Base-by-base conservation (phyloP, 2,329 filamentous ascomycete genomes). In the Elsinoe necatrix region DNA sequence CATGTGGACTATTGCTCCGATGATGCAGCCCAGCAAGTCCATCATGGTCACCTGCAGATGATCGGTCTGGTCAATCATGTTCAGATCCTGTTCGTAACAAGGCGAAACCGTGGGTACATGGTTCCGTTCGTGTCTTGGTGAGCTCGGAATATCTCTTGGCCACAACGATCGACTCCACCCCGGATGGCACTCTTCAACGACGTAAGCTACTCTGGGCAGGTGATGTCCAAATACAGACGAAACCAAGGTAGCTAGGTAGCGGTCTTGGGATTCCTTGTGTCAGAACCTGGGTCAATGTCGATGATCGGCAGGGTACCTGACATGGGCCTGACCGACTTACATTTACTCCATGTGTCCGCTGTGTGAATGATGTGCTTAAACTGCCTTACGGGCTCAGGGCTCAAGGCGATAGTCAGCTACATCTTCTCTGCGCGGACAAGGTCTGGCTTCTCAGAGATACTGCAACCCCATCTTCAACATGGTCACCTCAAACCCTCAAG, bases 161-260 rank as follows among this genome's bases (percentile, higher is more conserved):
- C 45, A n/a, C 25, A 25, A 27, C 39, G 48, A 35, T 52, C 20
- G 34, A 52, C 48, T 52, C 48, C 48, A 52, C 48, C 48, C 31
- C 25, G 45, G 20, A 35, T 25, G 48, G 25, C 39, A 37, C 48
- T 52, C 18, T 52, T 16, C 29, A 12, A 52, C 29, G 20, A 37
- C 18, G 29, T 52, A 35, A 8, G 29, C 48, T 27, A 11, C 29
- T 21, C 29, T 25, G 48, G 48, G 48, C 48, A 52, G 48, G 48
- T 52, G 29, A 37, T 20, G 12, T 18, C 9, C 14, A 7, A 18
- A 29, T 29, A 6, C 16, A 51, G 29, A 37, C 29, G 48, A 35
- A 16, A 37, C 48, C 34, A 52, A 39, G 48, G 20, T 21, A 37
- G 48, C 16, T 37, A 52, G 48, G 31, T 11, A 31, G 23, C 16